Evolutionary conservation across 2,329 filamentous ascomycete species (phyloP), one percentile per base, ranked within the genome.

Genomic region (Phaeosphaeria sp.): DNA sequence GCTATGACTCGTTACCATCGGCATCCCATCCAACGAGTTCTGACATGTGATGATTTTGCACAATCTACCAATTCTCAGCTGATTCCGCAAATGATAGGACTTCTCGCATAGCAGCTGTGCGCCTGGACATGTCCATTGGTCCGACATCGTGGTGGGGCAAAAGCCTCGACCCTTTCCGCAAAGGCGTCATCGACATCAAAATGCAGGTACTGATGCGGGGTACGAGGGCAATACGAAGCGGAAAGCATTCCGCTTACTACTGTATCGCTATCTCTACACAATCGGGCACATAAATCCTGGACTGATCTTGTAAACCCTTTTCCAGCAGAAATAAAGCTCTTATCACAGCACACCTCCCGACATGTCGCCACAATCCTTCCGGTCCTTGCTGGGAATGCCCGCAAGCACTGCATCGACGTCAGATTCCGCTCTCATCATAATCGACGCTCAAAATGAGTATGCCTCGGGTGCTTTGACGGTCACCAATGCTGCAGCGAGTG

Each of bases 381-480:
- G 85, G 56, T 57, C 77, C 17, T 75, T 87, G 56, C 67, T 89
- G 54, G 87, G 87, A 56, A 77, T 83, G 13, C 70, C 79, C 10
- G 81, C 82, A 22, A 86, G 84, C 15, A 84, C 83, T 0, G 87
- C 87, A 7, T 83, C 84, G 0, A 77, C 83, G 0, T 72, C 75
- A 44, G 87, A 90, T 76, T 87, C 83, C 61, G 83, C 84, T 1
- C 81, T 90, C 46, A 75, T 90, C 66, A 89, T 90, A 74, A 87
- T 90, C 68, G 88, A 90, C 70, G 88, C 88, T 1, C 89, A 91
- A 68, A 90, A 90, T 69, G 89, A 91, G 75, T 90, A 88, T 61
- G 84, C 84, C 11, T 75, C 80, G 1, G 89, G 88, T 47, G 77
- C 81, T 4, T 81, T 90, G 0, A 80, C 82, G 21, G 84, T 87